A percentile compares a stretch with the other conserved stretches of the same genome.
phyloP scores from a whole-genome alignment of 2,329 filamentous ascomycete genomes.

The Fusarium virguliforme region DNA sequence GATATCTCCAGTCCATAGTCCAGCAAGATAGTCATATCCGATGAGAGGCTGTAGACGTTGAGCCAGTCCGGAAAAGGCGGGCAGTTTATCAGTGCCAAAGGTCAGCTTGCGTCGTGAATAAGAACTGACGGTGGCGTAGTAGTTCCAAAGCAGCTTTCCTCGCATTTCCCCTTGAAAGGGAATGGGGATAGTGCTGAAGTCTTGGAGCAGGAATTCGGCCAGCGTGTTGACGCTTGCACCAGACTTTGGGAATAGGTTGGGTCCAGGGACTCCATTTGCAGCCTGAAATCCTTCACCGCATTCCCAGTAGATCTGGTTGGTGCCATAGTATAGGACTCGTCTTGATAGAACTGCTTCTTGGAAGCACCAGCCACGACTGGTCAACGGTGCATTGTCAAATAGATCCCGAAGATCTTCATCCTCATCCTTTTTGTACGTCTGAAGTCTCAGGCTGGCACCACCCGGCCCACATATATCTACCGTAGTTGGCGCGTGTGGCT shows the following conservation, averaged over 20 bases:
- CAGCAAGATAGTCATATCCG: conserved; percentile 10
- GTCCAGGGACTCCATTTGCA: not conserved
- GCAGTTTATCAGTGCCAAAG: conserved; percentile 16
- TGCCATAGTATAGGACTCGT: conserved; percentile 2
- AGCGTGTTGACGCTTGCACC: not conserved
- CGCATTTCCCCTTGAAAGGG: not conserved
- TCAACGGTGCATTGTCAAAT: not conserved
- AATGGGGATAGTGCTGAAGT: not conserved
- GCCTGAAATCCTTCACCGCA: conserved; percentile 10
- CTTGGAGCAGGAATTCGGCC: not conserved
- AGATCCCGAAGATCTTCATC: conserved; percentile 5
- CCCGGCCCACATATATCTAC: not conserved
- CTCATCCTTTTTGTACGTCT: not conserved
- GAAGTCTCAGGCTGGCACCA: not conserved
- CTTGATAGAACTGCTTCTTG: conserved; percentile 14
- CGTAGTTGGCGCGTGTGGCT: not conserved
- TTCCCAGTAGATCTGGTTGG: conserved; percentile 7
- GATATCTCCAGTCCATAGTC: conserved; percentile 11
- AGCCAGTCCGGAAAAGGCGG: conserved; percentile 16
- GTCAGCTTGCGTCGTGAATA: conserved; percentile 12
- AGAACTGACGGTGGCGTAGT: not conserved
- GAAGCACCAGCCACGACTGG: conserved; percentile 13
- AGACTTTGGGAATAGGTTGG: not conserved
- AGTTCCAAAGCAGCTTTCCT: conserved; percentile 5
- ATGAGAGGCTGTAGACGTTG: conserved; percentile 14